Evolutionary conservation across 164 flowering plant species (phyloP), one percentile per base, ranked within the genome.

Genomic region (Liquidambar formosana): DNA sequence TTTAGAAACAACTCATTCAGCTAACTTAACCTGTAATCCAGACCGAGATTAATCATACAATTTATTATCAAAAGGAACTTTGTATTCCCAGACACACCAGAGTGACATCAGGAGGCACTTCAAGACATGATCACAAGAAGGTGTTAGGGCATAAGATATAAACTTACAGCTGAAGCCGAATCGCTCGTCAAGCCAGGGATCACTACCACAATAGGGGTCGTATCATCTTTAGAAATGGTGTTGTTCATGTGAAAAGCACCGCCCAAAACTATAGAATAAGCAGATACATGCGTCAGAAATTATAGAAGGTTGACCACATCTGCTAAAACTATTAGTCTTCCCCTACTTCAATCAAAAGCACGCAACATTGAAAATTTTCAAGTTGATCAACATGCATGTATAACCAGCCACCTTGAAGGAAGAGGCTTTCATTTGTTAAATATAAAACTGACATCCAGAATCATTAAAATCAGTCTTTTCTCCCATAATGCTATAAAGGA

Each of bases 101-200:
- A 38, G 18, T 21, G 6, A 52, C 26, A 51, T 22, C n/a, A 38
- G 15, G 27, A 38, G 63, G 52, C 41, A 33, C 41, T 33, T 33
- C 4, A 38, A 57, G 28, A 22, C 28, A 49, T 33, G 19, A 60
- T 41, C 19, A 14, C n/a, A 18, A 46, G 45, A 46, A 65, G 48
- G 27, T 3, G 9, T 41, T n/a, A 68, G 16, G 26, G 51, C 26
- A 43, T 19, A 45, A 52, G 53, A 1, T n/a, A 11, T 22, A 9
- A 59, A 76, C 94, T 85, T 83, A 95, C 99, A 64, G 90, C 63
- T 65, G 97, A 81, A 63, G 75, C 56, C 66, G 99, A 95, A 77
- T 95, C 99, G 65, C 99, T 93, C 25, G 93, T 89, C 71, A 95
- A 69, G 48, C 99, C 99, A 56, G 98, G 99, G 71, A 95, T 71